Conservation (phyloP, 2,329 filamentous ascomycete genomes). For the Colletotrichum abscissum region DNA sequence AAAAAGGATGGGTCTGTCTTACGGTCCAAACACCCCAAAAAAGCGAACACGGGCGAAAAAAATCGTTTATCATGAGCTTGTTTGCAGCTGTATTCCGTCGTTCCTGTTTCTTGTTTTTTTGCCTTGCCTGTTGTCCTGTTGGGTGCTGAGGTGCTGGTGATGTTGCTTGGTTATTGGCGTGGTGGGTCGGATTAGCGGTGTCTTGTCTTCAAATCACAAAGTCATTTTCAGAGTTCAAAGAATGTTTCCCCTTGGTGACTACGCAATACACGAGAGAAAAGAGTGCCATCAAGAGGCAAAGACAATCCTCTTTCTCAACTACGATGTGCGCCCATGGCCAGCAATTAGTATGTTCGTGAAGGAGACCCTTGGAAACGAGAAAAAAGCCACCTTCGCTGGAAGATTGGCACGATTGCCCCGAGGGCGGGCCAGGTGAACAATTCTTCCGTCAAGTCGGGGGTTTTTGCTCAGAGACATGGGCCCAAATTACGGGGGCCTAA, state of each 20-base stretch:
- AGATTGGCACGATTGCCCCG: slow-evolving; percentile 33
- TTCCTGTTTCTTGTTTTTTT: background rate
- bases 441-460: slow-evolving; percentile 34
- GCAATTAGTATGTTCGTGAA: background rate
- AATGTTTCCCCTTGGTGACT: background rate
- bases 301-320: background rate
- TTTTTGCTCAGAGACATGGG: slow-evolving; percentile 8
- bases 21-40: background rate
- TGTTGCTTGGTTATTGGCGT: background rate
- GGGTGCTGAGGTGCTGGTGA: background rate
- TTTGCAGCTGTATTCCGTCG: background rate
- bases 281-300: background rate
- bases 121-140: background rate
- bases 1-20: background rate
- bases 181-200: background rate
- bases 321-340: background rate
- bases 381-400: slow-evolving; percentile 24
- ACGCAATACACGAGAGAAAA: background rate
- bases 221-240: background rate
- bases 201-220: background rate
- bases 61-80: background rate
- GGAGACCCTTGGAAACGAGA: background rate
- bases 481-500: background rate
- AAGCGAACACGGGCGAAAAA: background rate
- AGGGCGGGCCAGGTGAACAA: slow-evolving; percentile 19